Conservation (phyloP, 1,284 basidiomycete species). For the Leccinum solheimii region DNA sequence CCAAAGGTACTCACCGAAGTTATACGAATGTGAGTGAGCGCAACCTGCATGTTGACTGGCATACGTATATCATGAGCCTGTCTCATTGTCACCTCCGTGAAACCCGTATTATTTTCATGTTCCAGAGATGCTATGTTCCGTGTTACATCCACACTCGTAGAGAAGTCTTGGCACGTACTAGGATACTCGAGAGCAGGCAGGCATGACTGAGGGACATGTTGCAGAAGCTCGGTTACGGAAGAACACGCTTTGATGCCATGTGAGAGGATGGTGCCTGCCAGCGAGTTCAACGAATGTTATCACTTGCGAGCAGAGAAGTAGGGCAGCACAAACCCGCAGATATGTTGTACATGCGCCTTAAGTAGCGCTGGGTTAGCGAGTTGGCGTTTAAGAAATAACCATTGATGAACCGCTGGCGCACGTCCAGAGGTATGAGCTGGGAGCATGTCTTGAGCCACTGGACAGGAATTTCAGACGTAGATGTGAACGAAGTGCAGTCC, state of each 20-base stretch:
- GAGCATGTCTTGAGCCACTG: conserved; percentile 81
- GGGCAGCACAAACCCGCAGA: conserved; percentile 56
- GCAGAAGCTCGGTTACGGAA: conserved; percentile 58
- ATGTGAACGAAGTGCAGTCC: conserved; percentile 80
- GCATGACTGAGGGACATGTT: conserved; percentile 51
- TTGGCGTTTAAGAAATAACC: conserved; percentile 83
- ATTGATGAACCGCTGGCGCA: conserved; percentile 56
- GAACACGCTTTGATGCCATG: conserved; percentile 57
- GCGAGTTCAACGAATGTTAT: conserved; percentile 9
- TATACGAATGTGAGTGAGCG: conserved; percentile 64
- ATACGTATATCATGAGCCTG: conserved; percentile 59
- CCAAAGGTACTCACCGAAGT: conserved; percentile 51
- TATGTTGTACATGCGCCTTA: conserved; percentile 74
- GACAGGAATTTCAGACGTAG: conserved; percentile 76
- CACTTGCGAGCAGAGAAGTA: not conserved
- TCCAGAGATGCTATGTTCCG: conserved; percentile 53
- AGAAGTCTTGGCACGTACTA: conserved; percentile 40
- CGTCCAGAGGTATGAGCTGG: conserved; percentile 74
- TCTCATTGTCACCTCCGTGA: conserved; percentile 63
- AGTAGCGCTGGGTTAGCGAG: conserved; percentile 66
- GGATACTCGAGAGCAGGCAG: conserved; percentile 54
- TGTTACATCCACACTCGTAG: conserved; percentile 11
- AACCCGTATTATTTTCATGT: conserved; percentile 51
- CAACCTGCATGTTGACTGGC: conserved; percentile 64
- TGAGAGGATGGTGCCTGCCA: conserved; percentile 56